Base-by-base conservation (phyloP, 108 stramenopile genomes). In the Cyclotella sp. region DNA sequence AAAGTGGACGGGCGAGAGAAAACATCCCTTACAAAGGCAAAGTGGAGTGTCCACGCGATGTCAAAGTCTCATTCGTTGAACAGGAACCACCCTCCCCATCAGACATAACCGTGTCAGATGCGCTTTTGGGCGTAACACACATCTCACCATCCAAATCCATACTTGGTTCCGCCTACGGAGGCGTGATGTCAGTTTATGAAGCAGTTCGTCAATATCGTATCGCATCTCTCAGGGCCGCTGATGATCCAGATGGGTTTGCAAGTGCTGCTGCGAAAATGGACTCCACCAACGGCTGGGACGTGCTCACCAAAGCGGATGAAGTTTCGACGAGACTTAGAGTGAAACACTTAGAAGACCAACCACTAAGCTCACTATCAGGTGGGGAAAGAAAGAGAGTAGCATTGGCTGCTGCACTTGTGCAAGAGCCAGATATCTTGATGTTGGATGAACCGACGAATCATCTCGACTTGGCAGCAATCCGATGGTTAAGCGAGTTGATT, bases 381-480 rank as follows among this genome's bases (percentile, higher is more conserved):
- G 93, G 93, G 9, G 93, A 95, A 81, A 72, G 91, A 15, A 95
- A 95, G 61, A 83, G 93, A 7, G 93, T 95, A 2, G 93, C 93
- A n/a, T 68, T 95, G 9, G 90, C 90, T 28, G 87, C 91, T 11
- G 93, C 93, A 15, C 65, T 95, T 9, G 85, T 90, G 5, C 83
- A 89, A 72, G 93, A 95, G 29, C 93, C 93, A 18, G 91, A 95
- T 74, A 90, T 95, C 0, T 60, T 95, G 52, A 73, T 92, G 4
- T 55, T 95, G 34, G 93, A 95, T 75, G 93, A 93, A 73, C 93
- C 93, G 21, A 98, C 98, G 22, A 98, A 98, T 81, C 98, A 98
- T 82, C 70, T 99, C 68, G 95, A 96, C 70, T 84, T 99, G 40
- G 88, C 93, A 53, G 97, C 96, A 27, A 96, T 98, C 11, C 93